Base-by-base conservation (phyloP, 495 filamentous ascomycete species). In the Penicillium crystallinum region DNA sequence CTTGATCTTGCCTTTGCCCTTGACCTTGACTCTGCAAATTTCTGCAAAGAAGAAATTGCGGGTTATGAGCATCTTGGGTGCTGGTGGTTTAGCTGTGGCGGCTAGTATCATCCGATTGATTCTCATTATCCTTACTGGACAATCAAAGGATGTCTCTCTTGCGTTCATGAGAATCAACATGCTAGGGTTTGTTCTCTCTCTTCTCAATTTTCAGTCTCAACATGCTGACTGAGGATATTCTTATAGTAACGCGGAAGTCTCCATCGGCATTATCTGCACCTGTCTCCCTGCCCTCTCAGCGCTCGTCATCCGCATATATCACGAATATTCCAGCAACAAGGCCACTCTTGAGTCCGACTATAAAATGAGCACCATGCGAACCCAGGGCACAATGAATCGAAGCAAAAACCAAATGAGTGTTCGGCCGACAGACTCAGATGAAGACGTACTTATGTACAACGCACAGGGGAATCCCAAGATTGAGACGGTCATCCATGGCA, bases 231-330 rank as follows among this genome's bases (percentile, higher is more conserved):
- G 18, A 46, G 5, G 3, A 11, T 6, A 3, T 39, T 11, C 30
- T 22, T 21, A 6, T 36, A 72, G 69, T 21, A 70, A 69, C 31
- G 70, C 68, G 25, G 70, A 74, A 59, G 54, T 68, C 37, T 60
- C 66, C 25, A 66, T 74, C 48, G 71, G 69, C 11, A 53, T 74
- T 9, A 67, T 74, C 46, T 71, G 69, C 42, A 68, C 69, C 43
- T 71, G 69, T 49, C 63, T 72, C 15, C 71, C 71, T 10, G 62
- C 68, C 21, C 53, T 74, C 35, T 69, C 64, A 2, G 68, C 61
- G 10, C 55, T 68, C 36, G 14, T 64, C 30, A 52, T 44, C 12
- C 57, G 53, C n/a, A 29, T 55, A 31, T 46, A 50, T 25, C 46
- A 48, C 38, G 61, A 64, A 54, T 59, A 62, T 47, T 64, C 63